These are phyloP conservation scores for Cryptosporidium sp. DNA, from an alignment of 169 alveolate genomes.

Conservation along the genomic window DNA sequence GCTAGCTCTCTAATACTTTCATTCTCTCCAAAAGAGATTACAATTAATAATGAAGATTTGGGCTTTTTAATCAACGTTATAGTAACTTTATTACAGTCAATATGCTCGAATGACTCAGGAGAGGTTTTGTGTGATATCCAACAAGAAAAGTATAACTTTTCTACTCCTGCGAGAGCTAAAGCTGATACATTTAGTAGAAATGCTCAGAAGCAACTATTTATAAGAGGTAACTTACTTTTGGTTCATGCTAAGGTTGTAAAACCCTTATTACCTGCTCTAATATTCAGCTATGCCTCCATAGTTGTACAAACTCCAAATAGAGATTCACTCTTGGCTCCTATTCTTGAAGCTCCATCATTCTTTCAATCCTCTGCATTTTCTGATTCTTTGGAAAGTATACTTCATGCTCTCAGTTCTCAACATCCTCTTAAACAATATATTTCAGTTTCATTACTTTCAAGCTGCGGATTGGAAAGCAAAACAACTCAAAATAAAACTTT, in stretches of 20 bases:
- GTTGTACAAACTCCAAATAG: constrained; percentile 72
- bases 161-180: constrained; percentile 52
- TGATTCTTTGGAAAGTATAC: constrained; percentile 50
- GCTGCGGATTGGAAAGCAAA: neutral
- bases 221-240: constrained; percentile 58
- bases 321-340: constrained; percentile 50
- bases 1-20: constrained; percentile 54
- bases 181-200: neutral
- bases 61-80: constrained; percentile 41
- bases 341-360: constrained; percentile 9
- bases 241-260: constrained; percentile 69
- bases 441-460: constrained; percentile 18
- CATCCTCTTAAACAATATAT: constrained; percentile 33
- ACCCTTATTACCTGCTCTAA: constrained; percentile 36
- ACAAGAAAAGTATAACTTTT: constrained; percentile 9
- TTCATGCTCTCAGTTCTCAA: constrained; percentile 33
- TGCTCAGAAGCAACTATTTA: constrained; percentile 16
- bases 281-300: constrained; percentile 57
- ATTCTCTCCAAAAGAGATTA: constrained; percentile 53
- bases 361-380: constrained; percentile 67
- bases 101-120: constrained; percentile 61
- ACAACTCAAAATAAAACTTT: neutral
- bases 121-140: constrained; percentile 17
- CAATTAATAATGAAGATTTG: constrained; percentile 51
- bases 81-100: constrained; percentile 41